Evolutionary conservation across 257 asterid species (phyloP), one percentile per base, ranked within the genome.

Genomic region (Nicotiana benthamiana): DNA sequence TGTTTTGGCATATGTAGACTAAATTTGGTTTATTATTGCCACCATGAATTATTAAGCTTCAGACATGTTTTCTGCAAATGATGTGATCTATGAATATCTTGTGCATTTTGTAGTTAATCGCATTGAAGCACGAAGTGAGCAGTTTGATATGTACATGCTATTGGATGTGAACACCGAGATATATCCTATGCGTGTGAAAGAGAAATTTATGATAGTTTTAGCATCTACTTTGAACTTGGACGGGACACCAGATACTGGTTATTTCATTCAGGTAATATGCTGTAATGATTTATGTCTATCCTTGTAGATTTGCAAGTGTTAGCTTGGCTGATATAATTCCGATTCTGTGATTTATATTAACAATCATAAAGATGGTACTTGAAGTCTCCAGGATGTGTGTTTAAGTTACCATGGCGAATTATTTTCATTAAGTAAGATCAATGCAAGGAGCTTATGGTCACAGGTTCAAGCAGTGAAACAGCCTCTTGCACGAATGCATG

Each of bases 161-260:
- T 93, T 95, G 81, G 98, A 95, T 87, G 72, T 95, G 82, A 93
- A 93, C 72, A 86, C 88, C 0, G 97, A 93, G 68, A 88, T 95
- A 52, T 95, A 93, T 81, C 97, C 97, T 3, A 91, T 95, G 93
- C 86, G 62, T 59, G 77, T 56, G 20, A 97, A 97, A 17, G 98
- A 95, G 59, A 95, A 91, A 77, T 93, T 95, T 87, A 89, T 89
- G 91, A 92, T 95, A 95, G 98, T 90, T 22, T 87, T 95, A 77
- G 98, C 97, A 3, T 84, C 99, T 65, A 95, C 98, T n/a, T 89
- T 95, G 84, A 93, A 93, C 84, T 77, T 93, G 94, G 99, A 95
- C 82, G 99, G 99, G 62, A 92, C 99, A 1, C 99, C 99, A 28
- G 99, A 95, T 75, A 82, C 82, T 82, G 98, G 97, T 81, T 95